A percentile compares a stretch with the other conserved stretches of the same genome.
Conservation (phyloP, 2,329 filamentous ascomycete species). For the Akanthomyces lecanii region DNA sequence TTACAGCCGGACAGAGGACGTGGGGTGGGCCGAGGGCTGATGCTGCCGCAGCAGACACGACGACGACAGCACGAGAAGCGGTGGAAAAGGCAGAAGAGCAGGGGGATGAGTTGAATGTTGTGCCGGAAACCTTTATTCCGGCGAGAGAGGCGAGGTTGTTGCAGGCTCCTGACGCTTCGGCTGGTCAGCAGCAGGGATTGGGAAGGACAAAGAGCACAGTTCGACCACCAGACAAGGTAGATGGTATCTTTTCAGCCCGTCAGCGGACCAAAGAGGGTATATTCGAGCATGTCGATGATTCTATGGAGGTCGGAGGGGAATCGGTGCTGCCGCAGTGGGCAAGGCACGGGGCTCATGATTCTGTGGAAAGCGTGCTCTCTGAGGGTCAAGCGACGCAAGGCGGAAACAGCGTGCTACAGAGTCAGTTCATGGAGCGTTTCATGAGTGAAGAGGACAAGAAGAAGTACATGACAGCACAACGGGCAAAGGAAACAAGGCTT, state of each 20-base stretch:
- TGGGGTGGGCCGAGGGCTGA: slow-evolving; percentile 94
- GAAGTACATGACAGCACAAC: slow-evolving; percentile 68
- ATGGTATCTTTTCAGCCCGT: slow-evolving; percentile 73
- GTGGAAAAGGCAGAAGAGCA: slow-evolving; percentile 72
- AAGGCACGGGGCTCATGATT: slow-evolving; percentile 42
- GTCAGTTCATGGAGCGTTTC: slow-evolving; percentile 67
- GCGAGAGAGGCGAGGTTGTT: slow-evolving; percentile 47
- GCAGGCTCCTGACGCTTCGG: slow-evolving; percentile 22
- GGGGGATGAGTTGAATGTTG: slow-evolving; percentile 85
- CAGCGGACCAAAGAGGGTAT: slow-evolving; percentile 63
- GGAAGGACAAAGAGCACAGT: slow-evolving; percentile 54
- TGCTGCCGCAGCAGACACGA: slow-evolving; percentile 71
- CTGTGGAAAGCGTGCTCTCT: slow-evolving; percentile 63
- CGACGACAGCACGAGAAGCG: slow-evolving; percentile 76
- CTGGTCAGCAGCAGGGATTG: slow-evolving; percentile 31
- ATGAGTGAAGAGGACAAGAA: slow-evolving; percentile 73
- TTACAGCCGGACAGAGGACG: slow-evolving; percentile 87
- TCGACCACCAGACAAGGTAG: slow-evolving; percentile 68
- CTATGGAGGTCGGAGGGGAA: slow-evolving; percentile 27
- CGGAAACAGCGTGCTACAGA: slow-evolving; percentile 49
- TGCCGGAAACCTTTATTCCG: slow-evolving; percentile 76
- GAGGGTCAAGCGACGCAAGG: slow-evolving; percentile 53
- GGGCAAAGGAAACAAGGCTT: slow-evolving; percentile 27
- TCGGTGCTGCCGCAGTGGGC: slow-evolving; percentile 22
- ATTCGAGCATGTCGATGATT: slow-evolving; percentile 67